Base-by-base conservation (phyloP, 805 yeast species). In the Clavispora phyllophila region DNA sequence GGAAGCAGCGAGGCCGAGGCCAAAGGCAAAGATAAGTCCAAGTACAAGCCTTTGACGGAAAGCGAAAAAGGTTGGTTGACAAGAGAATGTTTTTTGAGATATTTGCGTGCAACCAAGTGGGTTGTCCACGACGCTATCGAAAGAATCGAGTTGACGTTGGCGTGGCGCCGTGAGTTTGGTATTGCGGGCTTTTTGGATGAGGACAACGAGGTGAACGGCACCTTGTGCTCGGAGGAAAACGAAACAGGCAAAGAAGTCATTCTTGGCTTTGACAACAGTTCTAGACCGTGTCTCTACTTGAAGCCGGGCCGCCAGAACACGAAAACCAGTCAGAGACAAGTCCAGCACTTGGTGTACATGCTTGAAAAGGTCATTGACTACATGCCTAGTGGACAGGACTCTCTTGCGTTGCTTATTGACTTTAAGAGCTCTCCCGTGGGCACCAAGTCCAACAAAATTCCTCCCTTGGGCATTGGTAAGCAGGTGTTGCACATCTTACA, bases 231-330 rank as follows among this genome's bases (percentile, higher is more conserved):
- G 0, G 73, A 65, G 1, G 97, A 93, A 66, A 85, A 87, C 61
- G 90, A 81, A 59, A 83, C 95, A 0, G 99, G 99, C 43, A 93
- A 93, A 63, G 88, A 91, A 63, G 84, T 91, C 19, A 82, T 91
- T 40, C 68, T 93, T 37, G 99, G 99, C 18, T 93, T 70, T 59
- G 99, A 93, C 58, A 84, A 83, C 54, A 89, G 85, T 56, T 76
- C 84, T 19, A 79, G 99, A 60, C 98, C 99, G 4, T 91, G 97
- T 57, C 68, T 93, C 27, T 91, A 91, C 62, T 73, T 93, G 60
- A 85, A 87, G 62, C 95, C 96, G 0, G 98, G 98, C 12, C 78
- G 96, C 60, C 99, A 93, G 65, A 93, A 93, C 67, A 93, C 99
- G 13, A 87, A 87, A 57, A 80, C 93, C 3, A 79, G 93, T 1